A percentile compares a stretch with the other conserved stretches of the same genome.
phyloP scores from a whole-genome alignment of 1,284 basidiomycete species.

The Rhizoctonia solani region DNA sequence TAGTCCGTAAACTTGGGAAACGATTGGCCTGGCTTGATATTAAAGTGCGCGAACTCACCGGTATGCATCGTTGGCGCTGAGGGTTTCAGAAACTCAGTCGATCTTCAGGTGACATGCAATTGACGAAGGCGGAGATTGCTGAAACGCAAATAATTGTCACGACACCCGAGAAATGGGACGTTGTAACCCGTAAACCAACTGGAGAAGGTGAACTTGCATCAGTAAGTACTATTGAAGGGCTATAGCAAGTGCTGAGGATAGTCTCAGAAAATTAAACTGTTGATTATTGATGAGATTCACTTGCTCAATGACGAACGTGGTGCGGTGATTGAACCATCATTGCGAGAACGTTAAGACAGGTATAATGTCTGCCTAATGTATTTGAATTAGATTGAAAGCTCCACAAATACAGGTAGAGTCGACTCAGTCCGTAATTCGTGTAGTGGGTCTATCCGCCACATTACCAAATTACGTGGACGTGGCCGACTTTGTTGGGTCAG shows the following conservation, averaged over 20 bases:
- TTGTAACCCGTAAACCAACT: constrained; percentile 95
- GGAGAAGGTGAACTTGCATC: constrained; percentile 95
- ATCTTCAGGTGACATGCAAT: constrained; percentile 89
- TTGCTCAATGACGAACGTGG: constrained; percentile 97
- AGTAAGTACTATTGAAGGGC: constrained; percentile 55
- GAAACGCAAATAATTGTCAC: constrained; percentile 99
- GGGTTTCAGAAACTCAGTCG: neutral
- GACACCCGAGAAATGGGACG: constrained; percentile 99
- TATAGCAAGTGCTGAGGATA: too few relatives aligned
- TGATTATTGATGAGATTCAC: constrained; percentile 99
- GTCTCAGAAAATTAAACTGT: constrained; percentile 83
- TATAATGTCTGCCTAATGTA: constrained; percentile 43
- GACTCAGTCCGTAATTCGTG: constrained; percentile 95
- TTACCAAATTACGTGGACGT: constrained; percentile 98
- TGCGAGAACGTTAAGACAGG: constrained; percentile 91
- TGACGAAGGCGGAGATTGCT: constrained; percentile 92
- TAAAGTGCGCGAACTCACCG: constrained; percentile 89
- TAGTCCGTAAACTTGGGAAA: constrained; percentile 90
- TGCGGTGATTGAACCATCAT: constrained; percentile 99
- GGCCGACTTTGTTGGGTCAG: constrained; percentile 87
- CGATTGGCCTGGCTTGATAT: constrained; percentile 90
- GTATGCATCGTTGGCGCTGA: constrained; percentile 46
- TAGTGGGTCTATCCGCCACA: constrained; percentile 90
- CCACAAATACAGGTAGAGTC: constrained; percentile 76
- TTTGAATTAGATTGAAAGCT: neutral